These are phyloP conservation scores for Scytalidium lignicola DNA, from an alignment of 2,329 filamentous ascomycete genomes.

Conservation along the genomic window DNA sequence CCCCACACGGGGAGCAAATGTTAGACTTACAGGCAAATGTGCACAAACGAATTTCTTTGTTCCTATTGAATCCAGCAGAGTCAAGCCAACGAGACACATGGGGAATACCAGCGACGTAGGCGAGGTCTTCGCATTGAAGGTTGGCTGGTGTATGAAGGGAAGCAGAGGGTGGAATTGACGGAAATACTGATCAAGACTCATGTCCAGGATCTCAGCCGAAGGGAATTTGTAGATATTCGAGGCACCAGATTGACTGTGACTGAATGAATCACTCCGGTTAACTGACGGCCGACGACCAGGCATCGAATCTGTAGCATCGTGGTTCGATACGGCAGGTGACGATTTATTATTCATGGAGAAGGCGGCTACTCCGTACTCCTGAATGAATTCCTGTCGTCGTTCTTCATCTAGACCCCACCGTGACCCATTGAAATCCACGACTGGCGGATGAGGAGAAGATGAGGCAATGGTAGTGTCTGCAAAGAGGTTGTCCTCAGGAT, in stretches of 20 bases:
- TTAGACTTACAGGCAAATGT: conserved; percentile 35
- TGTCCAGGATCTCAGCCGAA: conserved; percentile 47
- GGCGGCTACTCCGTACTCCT: conserved; percentile 29
- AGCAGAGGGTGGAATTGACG: conserved; percentile 47
- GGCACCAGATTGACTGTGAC: not conserved
- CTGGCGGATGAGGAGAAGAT: conserved; percentile 16
- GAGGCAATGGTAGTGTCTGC: conserved; percentile 19
- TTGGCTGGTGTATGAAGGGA: conserved; percentile 48
- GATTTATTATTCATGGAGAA: conserved; percentile 12
- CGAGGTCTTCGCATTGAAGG: conserved; percentile 44
- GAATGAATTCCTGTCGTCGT: conserved; percentile 31
- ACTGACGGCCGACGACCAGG: conserved; percentile 16
- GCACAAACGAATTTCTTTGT: conserved; percentile 37
- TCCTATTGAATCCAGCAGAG: conserved; percentile 45
- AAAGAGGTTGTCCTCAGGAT: conserved; percentile 35
- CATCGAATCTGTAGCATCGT: conserved; percentile 7
- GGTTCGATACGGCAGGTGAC: conserved; percentile 19
- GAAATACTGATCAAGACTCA: conserved; percentile 48
- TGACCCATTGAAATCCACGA: conserved; percentile 23
- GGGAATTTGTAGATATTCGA: conserved; percentile 32
- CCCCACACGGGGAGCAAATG: conserved; percentile 27
- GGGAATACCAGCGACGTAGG: conserved; percentile 41
- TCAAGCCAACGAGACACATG: conserved; percentile 49
- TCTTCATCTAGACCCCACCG: conserved; percentile 34
- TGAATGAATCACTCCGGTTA: conserved; percentile 23